Evolutionary conservation across 2,329 filamentous ascomycete genomes (phyloP), one percentile per base, ranked within the genome.

Genomic region (Parastagonospora nodorum): DNA sequence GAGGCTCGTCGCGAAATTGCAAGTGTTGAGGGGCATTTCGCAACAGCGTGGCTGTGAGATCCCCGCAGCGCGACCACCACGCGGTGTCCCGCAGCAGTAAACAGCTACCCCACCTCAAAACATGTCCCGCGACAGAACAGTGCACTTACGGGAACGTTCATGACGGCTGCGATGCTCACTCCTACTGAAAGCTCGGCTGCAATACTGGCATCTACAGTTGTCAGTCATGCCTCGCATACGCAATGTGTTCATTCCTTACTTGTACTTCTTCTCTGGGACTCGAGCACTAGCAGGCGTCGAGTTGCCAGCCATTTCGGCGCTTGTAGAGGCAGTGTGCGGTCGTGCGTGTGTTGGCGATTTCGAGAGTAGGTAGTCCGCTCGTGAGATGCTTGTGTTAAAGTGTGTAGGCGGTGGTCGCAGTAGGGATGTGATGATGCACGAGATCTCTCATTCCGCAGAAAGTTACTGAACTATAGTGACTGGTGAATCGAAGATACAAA

Each of bases 151-250:
- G 75, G 92, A 96, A 79, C 94, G 85, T 79, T 99, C 94, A 78
- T 99, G 94, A 77, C 94, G 85, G 78, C 92, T 97, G 68, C 94
- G 86, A 77, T 99, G 94, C 78, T 99, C 94, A 76, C 92, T 96
- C 75, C 94, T 84, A 80, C 92, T 97, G 76, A 99, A 99, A 59
- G 94, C 94, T 76, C 94, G 85, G 78, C 92, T 92, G 81, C 94
- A 97, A 78, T 96, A 97, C 82, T 96, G 92, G 80, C 94, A 99
- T 77, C 97, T 97, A 86, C 97, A 99, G 79, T 97, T 96, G 37
- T 39, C 37, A 39, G 37, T 35, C 1, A 7, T 12, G 1, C 10
- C 12, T 28, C 19, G 24, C 37, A 11, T 10, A 2, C 5, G 8
- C n/a, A 27, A 39, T 11, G 12, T 10, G 37, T 24, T 5, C 3